Percentiles rank a stretch among this genome's conserved stretches.
These are phyloP conservation scores for Xylariomycetidae sp. DNA, from an alignment of 2,329 filamentous ascomycete genomes.

Conservation along the genomic window DNA sequence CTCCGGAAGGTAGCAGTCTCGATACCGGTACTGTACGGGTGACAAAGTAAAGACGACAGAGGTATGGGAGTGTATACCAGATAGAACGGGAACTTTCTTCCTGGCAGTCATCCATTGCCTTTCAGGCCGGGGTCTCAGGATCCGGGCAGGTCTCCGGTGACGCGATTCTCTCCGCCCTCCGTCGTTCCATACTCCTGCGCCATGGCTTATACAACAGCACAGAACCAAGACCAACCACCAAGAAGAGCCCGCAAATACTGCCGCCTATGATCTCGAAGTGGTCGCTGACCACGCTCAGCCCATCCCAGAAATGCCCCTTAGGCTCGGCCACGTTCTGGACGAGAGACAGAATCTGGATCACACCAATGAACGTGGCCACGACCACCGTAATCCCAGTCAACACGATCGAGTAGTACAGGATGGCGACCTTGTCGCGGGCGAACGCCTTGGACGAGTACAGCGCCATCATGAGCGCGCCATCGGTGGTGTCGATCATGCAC, in stretches of 20 bases:
- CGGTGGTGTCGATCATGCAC: slow-evolving; percentile 88
- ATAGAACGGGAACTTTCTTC: too few species aligned
- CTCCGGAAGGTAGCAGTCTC: too few species aligned
- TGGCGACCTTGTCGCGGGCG: slow-evolving; percentile 76
- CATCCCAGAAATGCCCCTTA: slow-evolving; percentile 81
- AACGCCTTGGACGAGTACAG: slow-evolving; percentile 79
- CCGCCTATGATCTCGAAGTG: slow-evolving; percentile 84
- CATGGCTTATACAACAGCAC: slow-evolving; percentile 75
- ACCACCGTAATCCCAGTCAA: slow-evolving; percentile 77
- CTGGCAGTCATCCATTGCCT: too few species aligned
- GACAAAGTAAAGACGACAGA: too few species aligned
- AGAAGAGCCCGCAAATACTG: slow-evolving; percentile 76
- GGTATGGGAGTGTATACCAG: too few species aligned
- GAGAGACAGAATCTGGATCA: slow-evolving; percentile 76
- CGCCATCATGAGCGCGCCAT: slow-evolving; percentile 92
- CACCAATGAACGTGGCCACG: slow-evolving; percentile 79
- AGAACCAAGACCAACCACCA: slow-evolving; percentile 68
- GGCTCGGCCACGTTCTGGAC: slow-evolving; percentile 70
- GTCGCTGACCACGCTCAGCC: slow-evolving; percentile 68
- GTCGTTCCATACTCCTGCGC: slow-evolving; percentile 47
- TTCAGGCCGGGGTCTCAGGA: too few species aligned
- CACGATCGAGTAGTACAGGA: slow-evolving; percentile 89
- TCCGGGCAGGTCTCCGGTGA: too few species aligned
- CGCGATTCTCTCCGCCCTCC: slow-evolving; percentile 11
- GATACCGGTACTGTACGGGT: too few species aligned